phyloP scores from a whole-genome alignment of 1,284 basidiomycete species.

The Ustilago loliicola region DNA sequence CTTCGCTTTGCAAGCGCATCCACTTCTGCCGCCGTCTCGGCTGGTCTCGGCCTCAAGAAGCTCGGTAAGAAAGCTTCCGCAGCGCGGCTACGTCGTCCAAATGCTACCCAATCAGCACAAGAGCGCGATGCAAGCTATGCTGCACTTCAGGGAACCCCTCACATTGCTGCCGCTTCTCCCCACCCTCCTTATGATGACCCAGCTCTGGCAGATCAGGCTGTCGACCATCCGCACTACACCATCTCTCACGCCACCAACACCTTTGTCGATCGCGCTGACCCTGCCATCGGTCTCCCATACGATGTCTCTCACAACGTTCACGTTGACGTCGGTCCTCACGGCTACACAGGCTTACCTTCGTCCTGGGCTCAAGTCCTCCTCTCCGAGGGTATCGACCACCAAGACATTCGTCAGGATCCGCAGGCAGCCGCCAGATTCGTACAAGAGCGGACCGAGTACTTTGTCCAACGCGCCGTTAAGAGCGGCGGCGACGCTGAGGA shows the following conservation, averaged over 20 bases:
- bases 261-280: conserved; percentile 44
- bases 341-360: conserved; percentile 57
- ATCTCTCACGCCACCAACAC: conserved; percentile 8
- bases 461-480: conserved; percentile 44
- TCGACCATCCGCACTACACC: background rate
- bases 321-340: conserved; percentile 60
- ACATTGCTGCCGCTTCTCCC: background rate
- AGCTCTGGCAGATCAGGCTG: background rate
- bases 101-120: conserved; percentile 25
- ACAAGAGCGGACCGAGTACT: conserved; percentile 44
- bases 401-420: conserved; percentile 37
- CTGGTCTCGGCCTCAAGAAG: conserved; percentile 52
- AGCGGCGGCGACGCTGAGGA: conserved; percentile 34
- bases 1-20: conserved; percentile 42
- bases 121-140: conserved; percentile 35
- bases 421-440: conserved; percentile 37
- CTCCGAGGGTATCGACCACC: conserved; percentile 42
- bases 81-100: conserved; percentile 38
- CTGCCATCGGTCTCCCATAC: conserved; percentile 57
- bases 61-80: conserved; percentile 55
- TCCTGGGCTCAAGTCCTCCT: conserved; percentile 57
- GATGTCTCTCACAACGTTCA: conserved; percentile 62
- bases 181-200: background rate
- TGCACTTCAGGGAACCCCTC: conserved; percentile 10
- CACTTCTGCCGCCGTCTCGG: conserved; percentile 50